A percentile compares a stretch with the other conserved stretches of the same genome.
Evolutionary conservation across 345 rosid species (phyloP).

Genomic region (Eutrema yunnanense): DNA sequence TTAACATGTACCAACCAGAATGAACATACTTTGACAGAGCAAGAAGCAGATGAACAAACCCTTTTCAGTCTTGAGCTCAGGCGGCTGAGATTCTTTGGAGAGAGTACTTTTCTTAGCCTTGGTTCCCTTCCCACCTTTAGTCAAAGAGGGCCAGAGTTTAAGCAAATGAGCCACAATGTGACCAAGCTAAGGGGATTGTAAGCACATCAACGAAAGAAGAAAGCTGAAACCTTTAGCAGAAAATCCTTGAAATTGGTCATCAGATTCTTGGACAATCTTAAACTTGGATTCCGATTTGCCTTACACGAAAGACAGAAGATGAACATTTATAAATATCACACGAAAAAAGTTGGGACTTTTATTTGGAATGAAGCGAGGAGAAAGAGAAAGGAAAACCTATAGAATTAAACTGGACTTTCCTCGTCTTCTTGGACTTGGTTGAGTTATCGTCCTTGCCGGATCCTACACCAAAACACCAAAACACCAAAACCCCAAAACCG

Average conservation of each 20-base stretch:
- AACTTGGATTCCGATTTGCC: slow-evolving; percentile 20
- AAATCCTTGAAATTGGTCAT: slow-evolving; percentile 32
- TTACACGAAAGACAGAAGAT: not conserved
- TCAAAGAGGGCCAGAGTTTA: not conserved
- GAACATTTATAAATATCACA: not conserved
- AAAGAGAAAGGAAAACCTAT: slow-evolving; percentile 35
- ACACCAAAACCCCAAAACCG: slow-evolving; percentile 1
- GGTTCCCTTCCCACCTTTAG: slow-evolving; percentile 54
- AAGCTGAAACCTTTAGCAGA: slow-evolving; percentile 33
- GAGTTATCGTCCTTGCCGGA: slow-evolving; percentile 47
- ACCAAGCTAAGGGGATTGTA: not conserved
- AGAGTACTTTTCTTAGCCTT: slow-evolving; percentile 37
- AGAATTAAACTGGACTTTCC: slow-evolving; percentile 45
- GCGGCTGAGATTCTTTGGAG: slow-evolving; percentile 46
- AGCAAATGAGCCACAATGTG: not conserved
- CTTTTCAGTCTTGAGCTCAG: slow-evolving; percentile 55
- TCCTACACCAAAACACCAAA: slow-evolving; percentile 17
- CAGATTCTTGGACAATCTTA: slow-evolving; percentile 27
- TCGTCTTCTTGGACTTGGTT: slow-evolving; percentile 42
- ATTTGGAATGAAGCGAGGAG: not conserved
- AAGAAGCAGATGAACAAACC: slow-evolving; percentile 31
- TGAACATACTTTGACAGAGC: not conserved
- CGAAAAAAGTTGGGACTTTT: not conserved
- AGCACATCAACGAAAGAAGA: not conserved
- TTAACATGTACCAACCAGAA: not conserved